phyloP scores from a whole-genome alignment of 164 flowering plant genomes.

The Magnolia kwangsiensis region DNA sequence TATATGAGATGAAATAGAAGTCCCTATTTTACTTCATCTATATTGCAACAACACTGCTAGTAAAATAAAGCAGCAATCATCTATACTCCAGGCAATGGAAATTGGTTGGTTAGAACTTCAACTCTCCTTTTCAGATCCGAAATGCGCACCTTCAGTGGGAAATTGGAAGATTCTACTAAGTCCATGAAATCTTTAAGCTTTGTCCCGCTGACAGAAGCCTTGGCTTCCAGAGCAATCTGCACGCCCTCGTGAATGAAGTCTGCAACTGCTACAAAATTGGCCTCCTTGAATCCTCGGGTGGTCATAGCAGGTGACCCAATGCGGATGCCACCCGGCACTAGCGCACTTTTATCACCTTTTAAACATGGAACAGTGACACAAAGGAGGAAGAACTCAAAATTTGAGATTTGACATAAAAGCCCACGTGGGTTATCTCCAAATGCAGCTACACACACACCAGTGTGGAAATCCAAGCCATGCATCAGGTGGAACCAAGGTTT shows the following conservation, averaged over 20 bases:
- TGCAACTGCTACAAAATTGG: conserved; percentile 62
- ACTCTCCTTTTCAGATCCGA: conserved; percentile 59
- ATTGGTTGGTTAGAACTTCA: conserved; percentile 68
- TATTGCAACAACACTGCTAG: not conserved
- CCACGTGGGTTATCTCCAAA: not conserved
- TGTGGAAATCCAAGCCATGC: too few species aligned
- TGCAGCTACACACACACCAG: too few species aligned
- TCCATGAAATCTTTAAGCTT: conserved; percentile 89
- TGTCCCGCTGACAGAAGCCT: conserved; percentile 47
- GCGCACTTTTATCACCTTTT: conserved; percentile 82
- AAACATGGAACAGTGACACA: not conserved
- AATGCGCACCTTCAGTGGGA: conserved; percentile 45
- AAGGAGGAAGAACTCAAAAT: not conserved
- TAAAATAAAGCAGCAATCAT: not conserved
- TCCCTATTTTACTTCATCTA: not conserved
- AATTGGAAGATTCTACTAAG: conserved; percentile 52
- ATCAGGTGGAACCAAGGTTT: too few species aligned
- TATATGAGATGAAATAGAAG: not conserved
- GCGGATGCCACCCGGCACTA: conserved; percentile 90
- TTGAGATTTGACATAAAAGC: not conserved
- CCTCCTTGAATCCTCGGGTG: conserved; percentile 75
- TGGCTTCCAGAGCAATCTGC: conserved; percentile 66
- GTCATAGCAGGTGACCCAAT: conserved; percentile 98
- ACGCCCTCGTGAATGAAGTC: conserved; percentile 90
- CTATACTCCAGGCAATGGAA: conserved; percentile 80